Percentiles rank a stretch among this genome's conserved stretches.
These are phyloP conservation scores for Xylaria sp. DNA, from an alignment of 2,329 filamentous ascomycete species.

Conservation along the genomic window DNA sequence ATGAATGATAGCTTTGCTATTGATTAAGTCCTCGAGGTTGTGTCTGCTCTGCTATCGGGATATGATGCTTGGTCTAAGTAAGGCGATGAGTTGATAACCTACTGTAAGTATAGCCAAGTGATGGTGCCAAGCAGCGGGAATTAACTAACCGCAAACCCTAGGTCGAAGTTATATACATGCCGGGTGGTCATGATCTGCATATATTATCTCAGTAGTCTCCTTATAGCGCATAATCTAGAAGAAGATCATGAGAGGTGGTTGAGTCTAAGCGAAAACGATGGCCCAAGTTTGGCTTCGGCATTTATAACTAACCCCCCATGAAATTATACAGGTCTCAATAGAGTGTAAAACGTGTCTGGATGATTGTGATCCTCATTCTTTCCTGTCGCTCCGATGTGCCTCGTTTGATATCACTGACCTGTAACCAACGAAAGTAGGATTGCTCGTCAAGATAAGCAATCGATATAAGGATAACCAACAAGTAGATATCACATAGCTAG, in stretches of 20 bases:
- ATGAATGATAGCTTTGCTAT: not conserved
- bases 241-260: not conserved
- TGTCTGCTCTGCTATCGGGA: not conserved
- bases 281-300: not conserved
- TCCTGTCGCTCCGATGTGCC: not conserved
- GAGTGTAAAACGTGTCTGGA: not conserved
- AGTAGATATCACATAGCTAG: slow-evolving; percentile 1
- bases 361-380: not conserved
- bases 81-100: not conserved
- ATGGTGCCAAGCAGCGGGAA: not conserved
- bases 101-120: not conserved
- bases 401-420: not conserved
- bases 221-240: not conserved
- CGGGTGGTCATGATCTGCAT: too few species aligned
- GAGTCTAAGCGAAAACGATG: not conserved
- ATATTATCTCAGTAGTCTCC: too few species aligned
- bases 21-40: not conserved
- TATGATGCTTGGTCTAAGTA: not conserved
- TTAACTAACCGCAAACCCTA: too few species aligned
- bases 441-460: not conserved
- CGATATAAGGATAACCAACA: not conserved
- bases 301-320: not conserved
- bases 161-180: too few species aligned
- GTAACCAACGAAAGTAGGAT: not conserved
- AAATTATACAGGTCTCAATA: not conserved